phyloP scores from a whole-genome alignment of 169 alveolate genomes.

The Eimeria praecox region DNA sequence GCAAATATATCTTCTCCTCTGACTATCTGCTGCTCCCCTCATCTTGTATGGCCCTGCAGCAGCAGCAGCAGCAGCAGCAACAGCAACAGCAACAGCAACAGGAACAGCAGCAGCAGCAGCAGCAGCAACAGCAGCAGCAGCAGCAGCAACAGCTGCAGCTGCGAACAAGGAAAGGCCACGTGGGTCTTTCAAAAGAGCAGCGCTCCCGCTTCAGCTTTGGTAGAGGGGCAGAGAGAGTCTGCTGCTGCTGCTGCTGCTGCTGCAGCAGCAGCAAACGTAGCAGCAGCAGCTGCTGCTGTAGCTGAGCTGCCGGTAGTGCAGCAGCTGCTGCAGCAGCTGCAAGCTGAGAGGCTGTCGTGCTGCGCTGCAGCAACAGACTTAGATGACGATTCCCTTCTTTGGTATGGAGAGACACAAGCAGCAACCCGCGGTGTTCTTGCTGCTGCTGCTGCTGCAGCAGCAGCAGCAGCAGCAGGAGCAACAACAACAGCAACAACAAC shows the following conservation, averaged over 20 bases:
- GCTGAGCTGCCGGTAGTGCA: constrained; percentile 57
- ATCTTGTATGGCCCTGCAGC: constrained; percentile 3
- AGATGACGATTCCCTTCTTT: background rate
- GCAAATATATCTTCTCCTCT: constrained; percentile 13
- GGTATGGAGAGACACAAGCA: constrained; percentile 46
- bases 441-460: constrained; percentile 31
- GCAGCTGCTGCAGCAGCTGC: constrained; percentile 66
- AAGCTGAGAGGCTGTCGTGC: constrained; percentile 34
- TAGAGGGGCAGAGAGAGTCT: background rate
- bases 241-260: constrained; percentile 21
- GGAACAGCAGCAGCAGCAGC: constrained; percentile 48
- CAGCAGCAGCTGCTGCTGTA: constrained; percentile 23
- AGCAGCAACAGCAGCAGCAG: constrained; percentile 45
- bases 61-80: constrained; percentile 51
- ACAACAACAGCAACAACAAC: background rate
- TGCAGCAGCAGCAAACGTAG: constrained; percentile 17
- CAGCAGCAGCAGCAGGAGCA: background rate
- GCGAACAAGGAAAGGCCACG: background rate
- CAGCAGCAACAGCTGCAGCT: constrained; percentile 44
- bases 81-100: constrained; percentile 1
- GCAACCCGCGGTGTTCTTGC: constrained; percentile 23
- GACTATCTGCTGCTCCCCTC: constrained; percentile 41
- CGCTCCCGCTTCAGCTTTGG: background rate
- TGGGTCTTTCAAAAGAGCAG: background rate
- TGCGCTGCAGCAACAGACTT: constrained; percentile 46